Conservation (phyloP, 2,329 filamentous ascomycete species). For the Helminthosporium solani region DNA sequence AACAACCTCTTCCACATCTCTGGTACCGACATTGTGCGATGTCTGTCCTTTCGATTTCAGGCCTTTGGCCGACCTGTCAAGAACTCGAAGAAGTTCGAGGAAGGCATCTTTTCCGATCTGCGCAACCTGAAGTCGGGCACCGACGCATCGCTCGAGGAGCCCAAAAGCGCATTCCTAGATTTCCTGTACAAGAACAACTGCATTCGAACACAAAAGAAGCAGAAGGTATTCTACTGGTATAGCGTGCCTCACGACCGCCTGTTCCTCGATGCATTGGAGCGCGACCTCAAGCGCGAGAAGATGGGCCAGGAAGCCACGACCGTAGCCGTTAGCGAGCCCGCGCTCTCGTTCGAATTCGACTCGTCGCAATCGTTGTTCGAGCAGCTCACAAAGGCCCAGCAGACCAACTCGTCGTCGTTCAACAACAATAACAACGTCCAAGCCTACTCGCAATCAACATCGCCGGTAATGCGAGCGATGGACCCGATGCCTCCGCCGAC, state of each 20-base stretch:
- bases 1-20: constrained; percentile 99
- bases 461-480: constrained; percentile 84
- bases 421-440: constrained; percentile 71
- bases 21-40: constrained; percentile 97
- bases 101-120: constrained; percentile 98
- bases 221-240: constrained; percentile 99
- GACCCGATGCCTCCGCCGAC: constrained; percentile 92
- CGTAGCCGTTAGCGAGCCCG: constrained; percentile 93
- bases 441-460: constrained; percentile 75
- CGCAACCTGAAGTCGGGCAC: constrained; percentile 98
- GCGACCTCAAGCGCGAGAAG: constrained; percentile 98
- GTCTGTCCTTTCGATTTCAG: constrained; percentile 96
- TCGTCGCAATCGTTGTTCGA: constrained; percentile 98
- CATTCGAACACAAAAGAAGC: constrained; percentile 99
- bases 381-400: constrained; percentile 98
- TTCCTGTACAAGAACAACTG: constrained; percentile 99
- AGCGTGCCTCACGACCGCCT: constrained; percentile 96
- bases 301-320: constrained; percentile 99
- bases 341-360: constrained; percentile 97
- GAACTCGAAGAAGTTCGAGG: constrained; percentile 99
- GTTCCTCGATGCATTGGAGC: constrained; percentile 95
- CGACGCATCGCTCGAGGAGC: constrained; percentile 96
- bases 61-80: constrained; percentile 97
- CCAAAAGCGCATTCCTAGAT: constrained; percentile 96
- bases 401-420: constrained; percentile 97